Conservation (phyloP, 2,329 filamentous ascomycete species). For the Aureobasidium leucospermi region DNA sequence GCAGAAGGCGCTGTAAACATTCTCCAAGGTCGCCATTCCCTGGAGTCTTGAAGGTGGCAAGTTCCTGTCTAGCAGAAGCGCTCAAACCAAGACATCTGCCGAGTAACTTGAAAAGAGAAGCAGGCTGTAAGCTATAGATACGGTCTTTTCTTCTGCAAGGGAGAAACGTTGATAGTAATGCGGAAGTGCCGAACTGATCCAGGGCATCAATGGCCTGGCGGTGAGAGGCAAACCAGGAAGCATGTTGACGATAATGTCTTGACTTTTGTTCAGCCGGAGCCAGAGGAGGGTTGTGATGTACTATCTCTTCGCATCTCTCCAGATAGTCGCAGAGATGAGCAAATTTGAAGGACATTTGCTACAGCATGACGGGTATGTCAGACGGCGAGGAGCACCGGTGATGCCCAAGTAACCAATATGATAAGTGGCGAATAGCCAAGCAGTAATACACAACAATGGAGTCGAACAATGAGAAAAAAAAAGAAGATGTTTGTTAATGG, state of each 20-base stretch:
- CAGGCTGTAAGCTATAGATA: conserved; percentile 63
- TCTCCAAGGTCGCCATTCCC: conserved; percentile 61
- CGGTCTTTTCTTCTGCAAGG: conserved; percentile 70
- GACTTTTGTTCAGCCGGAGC: conserved; percentile 27
- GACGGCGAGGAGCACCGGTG: neutral
- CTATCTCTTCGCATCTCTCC: conserved; percentile 53
- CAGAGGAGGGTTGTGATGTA: conserved; percentile 33
- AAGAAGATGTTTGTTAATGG: neutral
- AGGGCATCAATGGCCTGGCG: conserved; percentile 50
- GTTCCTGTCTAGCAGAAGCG: conserved; percentile 50
- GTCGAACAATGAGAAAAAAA: neutral
- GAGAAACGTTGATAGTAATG: conserved; percentile 67
- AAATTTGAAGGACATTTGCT: conserved; percentile 42
- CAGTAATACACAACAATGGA: neutral
- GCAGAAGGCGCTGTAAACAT: conserved; percentile 60
- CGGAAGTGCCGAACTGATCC: conserved; percentile 48
- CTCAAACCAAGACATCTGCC: conserved; percentile 60
- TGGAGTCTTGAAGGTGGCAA: conserved; percentile 55
- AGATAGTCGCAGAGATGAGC: conserved; percentile 61
- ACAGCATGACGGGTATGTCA: neutral
- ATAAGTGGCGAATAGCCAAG: neutral
- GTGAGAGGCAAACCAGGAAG: conserved; percentile 62
- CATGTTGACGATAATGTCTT: conserved; percentile 14
- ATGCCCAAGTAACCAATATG: too few species aligned
- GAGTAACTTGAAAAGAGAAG: conserved; percentile 59